These are phyloP conservation scores for Alliaria petiolata DNA, from an alignment of 345 rosid genomes.

Conservation along the genomic window DNA sequence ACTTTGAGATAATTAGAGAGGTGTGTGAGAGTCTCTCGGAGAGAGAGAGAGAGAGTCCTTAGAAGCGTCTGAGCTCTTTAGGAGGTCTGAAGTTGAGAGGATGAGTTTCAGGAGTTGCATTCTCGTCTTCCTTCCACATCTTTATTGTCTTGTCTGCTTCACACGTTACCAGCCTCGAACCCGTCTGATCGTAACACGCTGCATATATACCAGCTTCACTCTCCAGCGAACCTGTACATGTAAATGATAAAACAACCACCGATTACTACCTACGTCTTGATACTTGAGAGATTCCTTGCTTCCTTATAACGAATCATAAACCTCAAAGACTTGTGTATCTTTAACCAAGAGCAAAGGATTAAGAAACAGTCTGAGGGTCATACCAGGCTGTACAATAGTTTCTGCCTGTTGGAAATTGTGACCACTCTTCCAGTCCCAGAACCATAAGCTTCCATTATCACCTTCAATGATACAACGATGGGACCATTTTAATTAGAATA, in stretches of 20 bases:
- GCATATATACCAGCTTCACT: conserved; percentile 93
- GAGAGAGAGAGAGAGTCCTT: neutral
- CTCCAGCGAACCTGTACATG: conserved; percentile 70
- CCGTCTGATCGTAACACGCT: conserved; percentile 61
- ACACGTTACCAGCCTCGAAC: conserved; percentile 68
- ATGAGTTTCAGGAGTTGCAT: conserved; percentile 84
- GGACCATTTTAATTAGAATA: neutral
- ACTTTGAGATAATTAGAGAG: neutral
- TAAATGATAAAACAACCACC: neutral
- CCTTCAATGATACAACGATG: conserved; percentile 32
- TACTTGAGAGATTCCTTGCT: neutral
- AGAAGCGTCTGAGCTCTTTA: conserved; percentile 74
- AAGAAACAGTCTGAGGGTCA: neutral
- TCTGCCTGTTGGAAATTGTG: conserved; percentile 85
- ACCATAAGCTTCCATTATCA: conserved; percentile 86
- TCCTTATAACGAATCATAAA: neutral
- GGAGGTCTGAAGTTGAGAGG: conserved; percentile 87
- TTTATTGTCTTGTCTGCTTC: conserved; percentile 90
- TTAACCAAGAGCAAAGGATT: neutral
- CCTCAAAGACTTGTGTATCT: neutral
- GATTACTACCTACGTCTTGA: neutral
- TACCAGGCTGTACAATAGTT: conserved; percentile 46
- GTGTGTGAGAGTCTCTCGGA: neutral
- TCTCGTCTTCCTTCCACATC: conserved; percentile 95
- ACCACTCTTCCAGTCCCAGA: conserved; percentile 97